Conservation (phyloP, 2,329 filamentous ascomycete genomes). For the Aspergillus pseudonomiae region DNA sequence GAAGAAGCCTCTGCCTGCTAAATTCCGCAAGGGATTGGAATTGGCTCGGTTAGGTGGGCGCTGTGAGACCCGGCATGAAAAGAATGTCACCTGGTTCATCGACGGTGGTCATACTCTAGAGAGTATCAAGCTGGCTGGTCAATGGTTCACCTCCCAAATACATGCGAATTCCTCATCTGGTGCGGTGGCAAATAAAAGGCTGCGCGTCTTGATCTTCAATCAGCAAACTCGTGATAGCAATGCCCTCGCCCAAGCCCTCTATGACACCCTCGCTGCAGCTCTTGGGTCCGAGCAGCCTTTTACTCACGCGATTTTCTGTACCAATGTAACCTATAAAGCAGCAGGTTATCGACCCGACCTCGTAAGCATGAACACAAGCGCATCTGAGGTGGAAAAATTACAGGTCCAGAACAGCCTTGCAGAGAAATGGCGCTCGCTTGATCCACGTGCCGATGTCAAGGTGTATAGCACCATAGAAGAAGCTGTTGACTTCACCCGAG, state of each 20-base stretch:
- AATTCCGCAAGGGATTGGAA: constrained; percentile 68
- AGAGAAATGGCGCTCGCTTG: constrained; percentile 60
- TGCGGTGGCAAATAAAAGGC: constrained; percentile 35
- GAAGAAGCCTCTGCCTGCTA: constrained; percentile 55
- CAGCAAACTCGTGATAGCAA: constrained; percentile 82
- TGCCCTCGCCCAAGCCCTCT: constrained; percentile 65
- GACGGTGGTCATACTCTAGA: constrained; percentile 89
- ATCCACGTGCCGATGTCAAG: constrained; percentile 56
- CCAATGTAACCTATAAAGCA: constrained; percentile 69
- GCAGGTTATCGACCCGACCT: constrained; percentile 66
- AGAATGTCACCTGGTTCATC: constrained; percentile 71
- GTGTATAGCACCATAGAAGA: constrained; percentile 70
- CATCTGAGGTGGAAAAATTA: constrained; percentile 59
- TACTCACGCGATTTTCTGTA: constrained; percentile 76
- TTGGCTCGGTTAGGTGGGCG: constrained; percentile 72
- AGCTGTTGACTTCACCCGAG: constrained; percentile 63
- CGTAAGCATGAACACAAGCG: constrained; percentile 63
- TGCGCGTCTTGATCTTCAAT: constrained; percentile 80
- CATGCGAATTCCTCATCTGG: constrained; percentile 37
- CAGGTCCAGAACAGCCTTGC: constrained; percentile 71
- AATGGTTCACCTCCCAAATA: constrained; percentile 71
- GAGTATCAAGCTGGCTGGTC: constrained; percentile 73
- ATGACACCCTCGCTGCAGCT: constrained; percentile 56
- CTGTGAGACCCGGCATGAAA: constrained; percentile 68
- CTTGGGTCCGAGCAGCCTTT: constrained; percentile 57